Conservation (phyloP, 495 filamentous ascomycete genomes). For the Daldinia vernicosa region DNA sequence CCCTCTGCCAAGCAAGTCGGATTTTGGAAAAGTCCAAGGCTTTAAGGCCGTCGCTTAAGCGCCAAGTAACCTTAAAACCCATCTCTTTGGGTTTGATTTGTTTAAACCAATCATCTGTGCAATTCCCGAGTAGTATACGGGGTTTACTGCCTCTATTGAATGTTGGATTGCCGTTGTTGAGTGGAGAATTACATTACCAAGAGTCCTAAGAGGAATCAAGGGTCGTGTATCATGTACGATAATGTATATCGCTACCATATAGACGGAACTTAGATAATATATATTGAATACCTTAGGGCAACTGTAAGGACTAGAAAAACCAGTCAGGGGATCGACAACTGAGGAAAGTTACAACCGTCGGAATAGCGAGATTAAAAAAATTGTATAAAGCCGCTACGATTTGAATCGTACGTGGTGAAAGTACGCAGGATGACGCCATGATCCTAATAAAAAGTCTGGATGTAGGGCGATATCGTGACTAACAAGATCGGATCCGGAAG, state of each 20-base stretch:
- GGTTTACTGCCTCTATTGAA: background rate
- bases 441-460: background rate
- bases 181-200: background rate
- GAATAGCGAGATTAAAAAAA: background rate
- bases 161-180: background rate
- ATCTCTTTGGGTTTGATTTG: background rate
- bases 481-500: background rate
- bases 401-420: background rate
- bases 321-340: background rate
- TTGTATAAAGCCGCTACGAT: background rate
- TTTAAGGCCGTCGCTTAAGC: background rate
- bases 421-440: background rate
- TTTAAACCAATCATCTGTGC: background rate
- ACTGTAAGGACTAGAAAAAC: background rate
- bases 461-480: background rate
- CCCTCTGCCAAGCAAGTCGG: background rate
- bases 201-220: background rate
- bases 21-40: background rate
- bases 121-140: background rate
- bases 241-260: background rate
- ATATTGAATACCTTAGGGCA: background rate
- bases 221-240: background rate
- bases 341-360: background rate
- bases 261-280: background rate
- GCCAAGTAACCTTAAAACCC: background rate